phyloP scores from a whole-genome alignment of 2,329 filamentous ascomycete species.

The Ceratocystis cacaofunesta region DNA sequence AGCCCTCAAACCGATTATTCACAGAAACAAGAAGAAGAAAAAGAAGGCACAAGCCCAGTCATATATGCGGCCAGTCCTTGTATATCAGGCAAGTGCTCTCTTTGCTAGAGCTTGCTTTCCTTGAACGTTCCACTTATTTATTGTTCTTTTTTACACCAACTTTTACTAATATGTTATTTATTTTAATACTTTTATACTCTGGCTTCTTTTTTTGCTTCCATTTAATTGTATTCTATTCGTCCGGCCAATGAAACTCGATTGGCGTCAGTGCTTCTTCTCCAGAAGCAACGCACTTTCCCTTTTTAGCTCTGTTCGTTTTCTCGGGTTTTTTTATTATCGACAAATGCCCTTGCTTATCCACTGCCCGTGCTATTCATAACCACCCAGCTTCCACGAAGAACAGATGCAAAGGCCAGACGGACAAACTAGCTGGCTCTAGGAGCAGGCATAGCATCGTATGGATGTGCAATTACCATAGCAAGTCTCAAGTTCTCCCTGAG shows the following conservation, averaged over 20 bases:
- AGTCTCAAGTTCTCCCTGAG: background rate
- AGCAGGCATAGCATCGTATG: background rate
- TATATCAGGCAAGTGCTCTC: background rate
- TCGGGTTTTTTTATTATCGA: background rate
- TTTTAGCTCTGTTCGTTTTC: background rate
- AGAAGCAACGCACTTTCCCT: background rate
- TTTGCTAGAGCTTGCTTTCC: too few species aligned
- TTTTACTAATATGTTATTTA: background rate
- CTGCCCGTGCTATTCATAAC: too few species aligned
- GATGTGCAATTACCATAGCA: background rate
- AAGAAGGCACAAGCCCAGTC: constrained; percentile 13
- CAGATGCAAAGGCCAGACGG: too few species aligned
- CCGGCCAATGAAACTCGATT: background rate
- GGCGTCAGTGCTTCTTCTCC: background rate
- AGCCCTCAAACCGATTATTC: background rate
- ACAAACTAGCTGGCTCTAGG: background rate
- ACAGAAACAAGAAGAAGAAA: constrained; percentile 7
- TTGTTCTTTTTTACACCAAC: too few species aligned
- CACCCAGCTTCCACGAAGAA: too few species aligned
- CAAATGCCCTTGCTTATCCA: background rate
- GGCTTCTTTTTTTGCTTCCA: background rate
- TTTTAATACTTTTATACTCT: background rate
- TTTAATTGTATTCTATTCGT: background rate
- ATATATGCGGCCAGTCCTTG: background rate
- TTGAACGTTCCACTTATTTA: too few species aligned